These are phyloP conservation scores for Macrolepiota dolichaula DNA, from an alignment of 768 basidiomycete genomes.

Conservation along the genomic window DNA sequence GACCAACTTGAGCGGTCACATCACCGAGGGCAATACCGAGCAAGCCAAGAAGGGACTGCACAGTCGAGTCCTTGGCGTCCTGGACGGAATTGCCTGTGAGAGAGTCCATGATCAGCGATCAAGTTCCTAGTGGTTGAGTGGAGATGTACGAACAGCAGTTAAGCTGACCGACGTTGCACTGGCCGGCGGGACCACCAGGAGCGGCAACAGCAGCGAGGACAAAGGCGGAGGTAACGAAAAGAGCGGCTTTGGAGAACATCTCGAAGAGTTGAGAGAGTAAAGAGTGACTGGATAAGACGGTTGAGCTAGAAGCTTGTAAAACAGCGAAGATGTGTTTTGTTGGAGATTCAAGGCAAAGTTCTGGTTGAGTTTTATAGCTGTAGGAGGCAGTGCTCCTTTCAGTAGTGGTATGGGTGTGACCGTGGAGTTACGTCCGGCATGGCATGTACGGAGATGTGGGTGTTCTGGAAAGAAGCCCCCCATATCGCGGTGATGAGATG, in stretches of 20 bases:
- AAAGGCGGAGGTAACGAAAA: constrained; percentile 9
- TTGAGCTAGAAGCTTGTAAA: neutral
- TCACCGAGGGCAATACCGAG: constrained; percentile 4
- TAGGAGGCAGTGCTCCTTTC: neutral
- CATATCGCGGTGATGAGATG: neutral
- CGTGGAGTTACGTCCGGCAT: neutral
- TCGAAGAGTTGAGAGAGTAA: constrained; percentile 2
- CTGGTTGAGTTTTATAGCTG: neutral
- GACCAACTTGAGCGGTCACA: constrained; percentile 6
- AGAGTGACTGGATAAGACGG: constrained; percentile 1
- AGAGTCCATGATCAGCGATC: neutral
- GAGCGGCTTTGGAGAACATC: constrained; percentile 13
- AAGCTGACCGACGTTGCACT: constrained; percentile 9
- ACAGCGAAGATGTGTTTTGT: neutral
- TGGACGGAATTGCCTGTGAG: neutral
- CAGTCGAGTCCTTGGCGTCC: neutral
- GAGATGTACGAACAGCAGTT: constrained; percentile 9
- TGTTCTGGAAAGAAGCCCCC: neutral
- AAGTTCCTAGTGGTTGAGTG: neutral
- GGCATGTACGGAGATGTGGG: neutral
- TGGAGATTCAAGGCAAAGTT: neutral
- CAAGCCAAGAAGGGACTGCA: neutral
- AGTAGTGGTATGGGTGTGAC: neutral
- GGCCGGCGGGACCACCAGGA: neutral
- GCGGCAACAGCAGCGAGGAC: constrained; percentile 11